Conservation (phyloP, 352 stramenopile genomes). For the Pythium volutum region DNA sequence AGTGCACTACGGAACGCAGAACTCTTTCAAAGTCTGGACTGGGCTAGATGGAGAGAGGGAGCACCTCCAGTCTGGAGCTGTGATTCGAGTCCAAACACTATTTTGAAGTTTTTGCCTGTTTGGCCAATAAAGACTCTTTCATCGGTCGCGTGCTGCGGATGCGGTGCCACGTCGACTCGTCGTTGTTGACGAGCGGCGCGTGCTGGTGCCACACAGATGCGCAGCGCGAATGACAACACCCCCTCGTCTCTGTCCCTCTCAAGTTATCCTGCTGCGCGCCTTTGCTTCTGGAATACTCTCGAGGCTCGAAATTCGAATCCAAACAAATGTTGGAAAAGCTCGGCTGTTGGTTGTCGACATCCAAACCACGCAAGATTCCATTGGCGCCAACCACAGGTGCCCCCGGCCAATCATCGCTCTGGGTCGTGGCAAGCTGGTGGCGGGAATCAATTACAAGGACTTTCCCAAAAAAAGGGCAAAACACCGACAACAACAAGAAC, state of each 20-base stretch:
- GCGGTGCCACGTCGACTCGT: not conserved
- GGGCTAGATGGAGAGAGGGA: too few relatives aligned
- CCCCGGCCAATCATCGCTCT: slow-evolving; percentile 15
- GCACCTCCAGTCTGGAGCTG: too few relatives aligned
- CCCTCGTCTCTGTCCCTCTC: slow-evolving; percentile 3
- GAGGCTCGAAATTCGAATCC: not conserved
- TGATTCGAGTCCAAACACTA: too few relatives aligned
- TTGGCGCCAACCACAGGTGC: slow-evolving; percentile 6
- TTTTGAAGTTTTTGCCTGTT: not conserved
- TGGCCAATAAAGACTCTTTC: not conserved
- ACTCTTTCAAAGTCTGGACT: too few relatives aligned
- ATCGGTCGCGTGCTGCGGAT: slow-evolving; percentile 1
- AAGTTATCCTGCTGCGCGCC: slow-evolving; percentile 3
- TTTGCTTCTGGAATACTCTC: slow-evolving; percentile 19
- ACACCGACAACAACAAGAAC: slow-evolving; percentile 22
- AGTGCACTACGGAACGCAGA: not conserved
- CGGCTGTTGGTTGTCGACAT: slow-evolving; percentile 13
- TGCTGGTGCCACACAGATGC: slow-evolving; percentile 8
- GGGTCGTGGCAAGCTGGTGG: not conserved
- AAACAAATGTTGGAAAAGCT: not conserved
- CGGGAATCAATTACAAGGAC: not conserved
- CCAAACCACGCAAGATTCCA: slow-evolving; percentile 13
- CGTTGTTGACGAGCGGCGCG: not conserved
- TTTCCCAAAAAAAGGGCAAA: not conserved
- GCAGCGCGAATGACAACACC: not conserved